These are phyloP conservation scores for Schizophyllum amplum DNA, from an alignment of 1,284 basidiomycete genomes.

Conservation along the genomic window DNA sequence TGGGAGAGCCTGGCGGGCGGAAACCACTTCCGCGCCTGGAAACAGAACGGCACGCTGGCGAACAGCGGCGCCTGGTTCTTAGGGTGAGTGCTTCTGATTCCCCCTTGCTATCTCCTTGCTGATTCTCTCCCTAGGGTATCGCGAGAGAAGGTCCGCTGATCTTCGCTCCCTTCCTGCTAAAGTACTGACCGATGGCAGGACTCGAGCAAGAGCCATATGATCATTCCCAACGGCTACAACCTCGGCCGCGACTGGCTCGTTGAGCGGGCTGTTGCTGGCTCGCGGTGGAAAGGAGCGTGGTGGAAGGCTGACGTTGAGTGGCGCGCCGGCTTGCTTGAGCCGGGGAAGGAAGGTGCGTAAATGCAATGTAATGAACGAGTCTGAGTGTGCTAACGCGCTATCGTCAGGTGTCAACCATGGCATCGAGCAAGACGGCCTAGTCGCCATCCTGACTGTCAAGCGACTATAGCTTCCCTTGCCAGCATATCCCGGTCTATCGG, in stretches of 20 bases:
- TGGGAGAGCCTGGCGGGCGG: conserved; percentile 63
- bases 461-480: conserved; percentile 20
- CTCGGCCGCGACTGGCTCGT: conserved; percentile 68
- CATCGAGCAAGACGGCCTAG: conserved; percentile 68
- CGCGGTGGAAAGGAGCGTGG: conserved; percentile 15
- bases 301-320: conserved; percentile 72
- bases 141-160: background rate
- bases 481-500: background rate
- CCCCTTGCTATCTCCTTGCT: conserved; percentile 20
- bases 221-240: conserved; percentile 70
- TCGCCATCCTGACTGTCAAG: conserved; percentile 70
- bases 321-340: conserved; percentile 55
- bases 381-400: background rate
- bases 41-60: conserved; percentile 60
- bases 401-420: conserved; percentile 65
- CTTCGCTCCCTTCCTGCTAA: background rate
- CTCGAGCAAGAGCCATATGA: conserved; percentile 59
- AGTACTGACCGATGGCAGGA: conserved; percentile 29
- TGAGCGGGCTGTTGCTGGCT: conserved; percentile 50
- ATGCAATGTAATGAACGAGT: conserved; percentile 2
- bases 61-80: conserved; percentile 67
- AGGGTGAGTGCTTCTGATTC: conserved; percentile 37
- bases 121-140: background rate
- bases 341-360: conserved; percentile 55
- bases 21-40: conserved; percentile 62